Percentiles rank a stretch among this genome's conserved stretches.
Conservation (phyloP, 2,329 filamentous ascomycete genomes). For the Stachybotrys chartarum region DNA sequence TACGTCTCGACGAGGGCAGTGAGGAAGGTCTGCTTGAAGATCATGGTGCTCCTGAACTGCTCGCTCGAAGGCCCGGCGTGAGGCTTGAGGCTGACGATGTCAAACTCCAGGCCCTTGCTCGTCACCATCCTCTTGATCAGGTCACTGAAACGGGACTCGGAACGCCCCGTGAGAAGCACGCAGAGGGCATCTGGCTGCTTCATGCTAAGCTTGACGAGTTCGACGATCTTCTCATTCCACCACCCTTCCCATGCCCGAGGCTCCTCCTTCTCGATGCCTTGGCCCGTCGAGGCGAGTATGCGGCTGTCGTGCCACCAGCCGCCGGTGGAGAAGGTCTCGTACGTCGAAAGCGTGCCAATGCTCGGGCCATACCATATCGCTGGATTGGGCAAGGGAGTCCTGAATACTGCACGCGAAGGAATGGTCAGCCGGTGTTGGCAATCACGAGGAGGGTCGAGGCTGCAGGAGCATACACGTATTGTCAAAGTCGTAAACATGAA, state of each 20-base stretch:
- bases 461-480: slow-evolving; percentile 64
- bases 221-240: slow-evolving; percentile 91
- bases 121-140: slow-evolving; percentile 74
- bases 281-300: slow-evolving; percentile 79
- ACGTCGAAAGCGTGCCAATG: slow-evolving; percentile 67
- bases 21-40: slow-evolving; percentile 86
- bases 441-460: background rate
- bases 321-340: slow-evolving; percentile 71
- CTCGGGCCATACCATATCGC: slow-evolving; percentile 78
- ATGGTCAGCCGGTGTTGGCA: background rate
- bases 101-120: slow-evolving; percentile 75
- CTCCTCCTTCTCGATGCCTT: slow-evolving; percentile 77
- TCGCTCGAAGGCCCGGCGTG: slow-evolving; percentile 73
- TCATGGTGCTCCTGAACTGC: slow-evolving; percentile 74
- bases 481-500: slow-evolving; percentile 97
- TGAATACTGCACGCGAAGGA: slow-evolving; percentile 60
- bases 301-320: slow-evolving; percentile 96
- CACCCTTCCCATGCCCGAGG: slow-evolving; percentile 79
- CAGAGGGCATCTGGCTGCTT: slow-evolving; percentile 77
- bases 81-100: slow-evolving; percentile 84
- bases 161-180: slow-evolving; percentile 81
- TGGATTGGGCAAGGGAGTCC: slow-evolving; percentile 81
- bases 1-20: slow-evolving; percentile 81
- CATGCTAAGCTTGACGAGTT: slow-evolving; percentile 74
- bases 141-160: slow-evolving; percentile 68